Base-by-base conservation (phyloP, 1,284 basidiomycete species). In the Rhodotorula sp. region DNA sequence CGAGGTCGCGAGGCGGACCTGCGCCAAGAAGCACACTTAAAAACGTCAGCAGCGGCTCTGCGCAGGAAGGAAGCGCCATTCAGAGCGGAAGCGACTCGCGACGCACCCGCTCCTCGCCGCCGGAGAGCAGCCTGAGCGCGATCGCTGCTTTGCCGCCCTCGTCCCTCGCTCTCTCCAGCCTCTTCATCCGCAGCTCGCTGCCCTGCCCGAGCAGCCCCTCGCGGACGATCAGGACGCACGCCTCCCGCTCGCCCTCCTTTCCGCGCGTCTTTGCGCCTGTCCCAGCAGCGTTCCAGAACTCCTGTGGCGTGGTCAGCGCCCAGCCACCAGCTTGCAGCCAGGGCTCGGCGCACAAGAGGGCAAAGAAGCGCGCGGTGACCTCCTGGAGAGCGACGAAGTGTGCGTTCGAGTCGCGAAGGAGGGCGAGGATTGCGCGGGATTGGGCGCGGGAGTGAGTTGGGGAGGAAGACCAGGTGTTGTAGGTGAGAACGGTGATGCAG, bases 1-100 rank as follows among this genome's bases (percentile, higher is more conserved):
- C 7, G 73, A 74, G 2, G 70, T 69, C 34, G 56, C 39, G 57
- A 74, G n/a, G 7, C 69, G 73, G n/a, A 74, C 36, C 66, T 74
- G 50, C 39, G 34, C 0, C 32, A 8, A 3, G 12, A 41, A n/a
- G n/a, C 17, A 21, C 3, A 27, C 29, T 15, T 12, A 5, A 27
- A 7, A 22, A 15, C 19, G 17, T 34, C 25, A 44, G 27, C 32
- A 19, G 29, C 27, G 13, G 22, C 10, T 9, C 10, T 10, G 2
- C n/a, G 22, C 29, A 22, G 37, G 2, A 37, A 44, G 36, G 34
- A n/a, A 29, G 32, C 55, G 22, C 17, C 25, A 17, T 25, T 6
- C 1, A 15, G 12, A 36, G n/a, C 10, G 6, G 25, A 41, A 32
- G 19, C 5, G 25, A 44, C 2, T 22, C 39, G 25, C 34, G 36